Evolutionary conservation across 2,329 filamentous ascomycete species (phyloP), one percentile per base, ranked within the genome.

Genomic region (Colletotrichum navitas): DNA sequence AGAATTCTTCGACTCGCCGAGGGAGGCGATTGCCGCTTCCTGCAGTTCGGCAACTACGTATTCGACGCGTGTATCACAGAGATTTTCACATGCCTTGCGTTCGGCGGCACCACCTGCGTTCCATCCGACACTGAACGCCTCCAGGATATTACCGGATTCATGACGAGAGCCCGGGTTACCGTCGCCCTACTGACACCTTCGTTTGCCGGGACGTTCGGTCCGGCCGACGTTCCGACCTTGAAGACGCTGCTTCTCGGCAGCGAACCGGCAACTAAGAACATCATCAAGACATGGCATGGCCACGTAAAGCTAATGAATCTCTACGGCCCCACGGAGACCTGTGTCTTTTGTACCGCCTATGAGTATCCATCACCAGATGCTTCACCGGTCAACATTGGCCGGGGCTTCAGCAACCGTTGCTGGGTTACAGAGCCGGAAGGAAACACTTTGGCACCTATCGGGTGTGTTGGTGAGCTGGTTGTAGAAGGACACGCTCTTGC

Each of bases 41-140:
- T 75, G 24, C 86, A 88, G 71, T 86, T 87, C 64, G 86, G 85
- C 1, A 83, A 84, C 11, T 87, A 86, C 73, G 86, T 85, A 2
- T 87, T 88, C 45, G 86, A 90, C 59, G 81, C 85, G 5, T 84
- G 83, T 21, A 78, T 89, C 0, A 76, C 84, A 0, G 88, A 89
- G 72, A 84, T 86, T 0, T 79, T 89, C 16, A 83, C 84, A 1
- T 83, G 87, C 0, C 79, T 91, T 6, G 81, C 86, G 14, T 79
- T 84, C 39, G 89, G 90, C 24, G 89, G 86, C 0, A 90, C 86
- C 67, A 82, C 91, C 12, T 63, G 61, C 34, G 47, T 63, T 11
- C 60, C 67, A 24, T 55, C 61, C 5, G 36, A 63, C 21, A n/a
- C 47, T 14, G 21, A 55, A 29, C 26, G 47, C 1, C 61, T 63